These are phyloP conservation scores for Candida nanaspora DNA, from an alignment of 805 yeast species.

Conservation along the genomic window DNA sequence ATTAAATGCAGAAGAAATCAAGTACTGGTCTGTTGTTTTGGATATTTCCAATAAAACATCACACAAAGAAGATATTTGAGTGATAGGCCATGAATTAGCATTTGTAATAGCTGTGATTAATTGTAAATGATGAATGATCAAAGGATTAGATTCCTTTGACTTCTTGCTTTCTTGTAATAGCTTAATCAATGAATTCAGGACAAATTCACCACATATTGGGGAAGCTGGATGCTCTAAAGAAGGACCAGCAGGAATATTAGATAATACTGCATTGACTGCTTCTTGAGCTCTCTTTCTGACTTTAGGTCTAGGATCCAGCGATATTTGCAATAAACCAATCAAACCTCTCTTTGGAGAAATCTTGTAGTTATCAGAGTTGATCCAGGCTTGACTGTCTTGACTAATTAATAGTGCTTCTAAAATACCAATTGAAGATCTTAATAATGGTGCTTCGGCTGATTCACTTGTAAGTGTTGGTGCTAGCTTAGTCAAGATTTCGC, in stretches of 20 bases:
- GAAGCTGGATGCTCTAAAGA: slow-evolving; percentile 73
- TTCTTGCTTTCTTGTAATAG: slow-evolving; percentile 31
- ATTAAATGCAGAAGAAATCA: slow-evolving; percentile 74
- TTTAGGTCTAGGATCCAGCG: slow-evolving; percentile 87
- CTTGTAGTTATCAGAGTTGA: slow-evolving; percentile 37
- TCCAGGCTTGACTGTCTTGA: slow-evolving; percentile 81
- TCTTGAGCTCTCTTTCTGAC: slow-evolving; percentile 94
- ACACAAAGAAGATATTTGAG: slow-evolving; percentile 63
- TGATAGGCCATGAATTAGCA: slow-evolving; percentile 77
- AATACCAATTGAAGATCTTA: slow-evolving; percentile 80
- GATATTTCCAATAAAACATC: slow-evolving; percentile 70
- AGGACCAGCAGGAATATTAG: slow-evolving; percentile 70
- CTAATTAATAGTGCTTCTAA: slow-evolving; percentile 72
- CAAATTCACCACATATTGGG: slow-evolving; percentile 58
- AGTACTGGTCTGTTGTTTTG: slow-evolving; percentile 74
- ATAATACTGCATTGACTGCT: slow-evolving; percentile 60
- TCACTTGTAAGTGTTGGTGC: slow-evolving; percentile 73
- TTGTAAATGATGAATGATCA: slow-evolving; percentile 71
- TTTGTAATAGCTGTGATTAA: slow-evolving; percentile 63
- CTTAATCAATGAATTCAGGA: slow-evolving; percentile 47
- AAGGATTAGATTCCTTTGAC: slow-evolving; percentile 45
- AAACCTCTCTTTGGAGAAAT: slow-evolving; percentile 78
- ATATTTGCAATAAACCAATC: slow-evolving; percentile 66
- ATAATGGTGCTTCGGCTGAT: slow-evolving; percentile 69
- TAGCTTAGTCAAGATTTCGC: slow-evolving; percentile 68